These are phyloP conservation scores for Ehretia macrophylla DNA, from an alignment of 257 asterid genomes.

Conservation along the genomic window DNA sequence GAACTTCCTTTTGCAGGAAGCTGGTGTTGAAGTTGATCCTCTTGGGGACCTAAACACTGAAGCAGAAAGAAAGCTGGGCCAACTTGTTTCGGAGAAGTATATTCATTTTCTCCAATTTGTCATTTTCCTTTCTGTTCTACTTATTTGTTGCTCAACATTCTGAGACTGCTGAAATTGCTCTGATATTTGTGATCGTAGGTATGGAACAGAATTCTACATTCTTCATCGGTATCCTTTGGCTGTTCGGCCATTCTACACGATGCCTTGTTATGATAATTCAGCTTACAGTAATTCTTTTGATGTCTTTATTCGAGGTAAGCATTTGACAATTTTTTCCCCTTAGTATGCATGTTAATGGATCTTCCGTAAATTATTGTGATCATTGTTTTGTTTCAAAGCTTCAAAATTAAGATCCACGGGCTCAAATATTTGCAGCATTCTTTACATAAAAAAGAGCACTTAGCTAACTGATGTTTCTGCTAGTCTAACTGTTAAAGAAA, in stretches of 20 bases:
- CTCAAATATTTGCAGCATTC: too few species aligned
- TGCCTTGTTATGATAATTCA: constrained; percentile 72
- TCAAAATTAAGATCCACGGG: too few species aligned
- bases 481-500: too few species aligned
- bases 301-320: constrained; percentile 76
- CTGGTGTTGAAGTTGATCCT: constrained; percentile 85
- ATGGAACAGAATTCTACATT: constrained; percentile 89
- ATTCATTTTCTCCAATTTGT: constrained; percentile 9
- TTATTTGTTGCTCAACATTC: not conserved
- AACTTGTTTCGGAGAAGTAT: constrained; percentile 79
- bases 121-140: not conserved
- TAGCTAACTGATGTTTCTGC: too few species aligned
- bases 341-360: too few species aligned
- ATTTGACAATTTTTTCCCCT: too few species aligned
- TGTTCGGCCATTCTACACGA: constrained; percentile 87
- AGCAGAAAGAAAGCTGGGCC: constrained; percentile 80
- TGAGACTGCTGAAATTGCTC: not conserved
- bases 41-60: constrained; percentile 91
- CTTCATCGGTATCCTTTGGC: constrained; percentile 87
- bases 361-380: too few species aligned
- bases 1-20: too few species aligned
- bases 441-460: too few species aligned
- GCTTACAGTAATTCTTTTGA: constrained; percentile 83
- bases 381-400: too few species aligned
- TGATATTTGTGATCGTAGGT: constrained; percentile 33